A percentile compares a stretch with the other conserved stretches of the same genome.
Conservation (phyloP, 2,329 filamentous ascomycete species). For the Penicillium sp. region DNA sequence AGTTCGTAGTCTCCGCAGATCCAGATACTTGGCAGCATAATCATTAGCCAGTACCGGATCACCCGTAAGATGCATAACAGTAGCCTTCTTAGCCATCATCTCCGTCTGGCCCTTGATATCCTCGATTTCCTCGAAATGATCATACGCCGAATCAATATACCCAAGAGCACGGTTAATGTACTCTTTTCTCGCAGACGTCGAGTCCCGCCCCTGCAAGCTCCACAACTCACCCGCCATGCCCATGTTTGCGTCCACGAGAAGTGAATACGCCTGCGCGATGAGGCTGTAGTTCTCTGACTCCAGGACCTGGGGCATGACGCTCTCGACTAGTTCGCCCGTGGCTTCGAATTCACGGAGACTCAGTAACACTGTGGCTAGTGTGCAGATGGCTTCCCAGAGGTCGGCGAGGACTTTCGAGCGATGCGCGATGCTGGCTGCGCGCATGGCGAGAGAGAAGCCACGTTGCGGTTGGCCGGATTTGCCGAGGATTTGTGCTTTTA, state of each 20-base stretch:
- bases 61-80: constrained; percentile 69
- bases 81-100: constrained; percentile 78
- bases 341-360: constrained; percentile 69
- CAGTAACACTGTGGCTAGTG: constrained; percentile 67
- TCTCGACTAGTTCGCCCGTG: constrained; percentile 63
- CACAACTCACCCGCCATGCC: constrained; percentile 63
- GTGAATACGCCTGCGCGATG: constrained; percentile 65
- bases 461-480: constrained; percentile 68
- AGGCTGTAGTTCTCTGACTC: constrained; percentile 66
- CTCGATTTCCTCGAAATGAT: constrained; percentile 65
- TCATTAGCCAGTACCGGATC: constrained; percentile 65
- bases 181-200: constrained; percentile 49
- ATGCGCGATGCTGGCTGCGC: constrained; percentile 72
- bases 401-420: constrained; percentile 65
- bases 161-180: constrained; percentile 59
- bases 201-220: constrained; percentile 22
- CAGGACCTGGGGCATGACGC: constrained; percentile 72
- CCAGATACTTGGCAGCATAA: constrained; percentile 64
- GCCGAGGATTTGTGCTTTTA: constrained; percentile 70
- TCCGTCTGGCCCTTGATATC: constrained; percentile 71
- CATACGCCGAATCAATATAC: constrained; percentile 63
- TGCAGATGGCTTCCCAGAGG: constrained; percentile 71
- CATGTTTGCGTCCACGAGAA: constrained; percentile 75
- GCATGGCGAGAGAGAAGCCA: constrained; percentile 73
- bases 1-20: constrained; percentile 50